A percentile compares a stretch with the other conserved stretches of the same genome.
Conservation (phyloP, 23 red algal genomes). For the Chondrus crispus region DNA sequence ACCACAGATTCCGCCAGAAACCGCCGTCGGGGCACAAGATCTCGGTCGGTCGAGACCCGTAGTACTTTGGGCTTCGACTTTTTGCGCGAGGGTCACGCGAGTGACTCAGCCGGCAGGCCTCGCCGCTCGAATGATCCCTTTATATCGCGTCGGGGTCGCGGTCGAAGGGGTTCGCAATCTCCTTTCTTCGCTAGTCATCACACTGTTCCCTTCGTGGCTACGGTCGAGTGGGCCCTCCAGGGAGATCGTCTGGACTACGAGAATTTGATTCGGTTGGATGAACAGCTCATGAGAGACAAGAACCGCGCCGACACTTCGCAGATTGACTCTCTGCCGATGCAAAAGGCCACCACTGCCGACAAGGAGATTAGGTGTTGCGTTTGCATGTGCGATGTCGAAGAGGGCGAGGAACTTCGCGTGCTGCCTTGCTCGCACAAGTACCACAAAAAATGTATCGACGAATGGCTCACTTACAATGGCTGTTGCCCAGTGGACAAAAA, state of each 20-base stretch:
- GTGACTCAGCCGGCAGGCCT: too few species aligned
- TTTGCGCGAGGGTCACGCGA: too few species aligned
- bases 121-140: too few species aligned
- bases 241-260: conserved; percentile 44
- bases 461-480: conserved; percentile 56
- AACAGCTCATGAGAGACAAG: conserved; percentile 46
- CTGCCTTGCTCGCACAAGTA: conserved; percentile 39
- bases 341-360: conserved; percentile 28
- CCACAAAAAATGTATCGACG: conserved; percentile 59
- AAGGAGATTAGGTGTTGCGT: conserved; percentile 56
- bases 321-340: conserved; percentile 29
- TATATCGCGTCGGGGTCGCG: too few species aligned
- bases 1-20: too few species aligned
- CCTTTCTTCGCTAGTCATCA: too few species aligned
- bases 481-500: conserved; percentile 48
- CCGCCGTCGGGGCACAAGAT: too few species aligned
- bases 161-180: too few species aligned
- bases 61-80: too few species aligned
- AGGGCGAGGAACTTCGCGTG: conserved; percentile 35
- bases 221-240: too few species aligned
- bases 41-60: too few species aligned
- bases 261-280: conserved; percentile 32
- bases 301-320: conserved; percentile 40
- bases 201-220: too few species aligned
- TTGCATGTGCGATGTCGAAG: conserved; percentile 63